Conservation (phyloP, 176 grass and related monocot genomes). For the Aegilops tauschii region DNA sequence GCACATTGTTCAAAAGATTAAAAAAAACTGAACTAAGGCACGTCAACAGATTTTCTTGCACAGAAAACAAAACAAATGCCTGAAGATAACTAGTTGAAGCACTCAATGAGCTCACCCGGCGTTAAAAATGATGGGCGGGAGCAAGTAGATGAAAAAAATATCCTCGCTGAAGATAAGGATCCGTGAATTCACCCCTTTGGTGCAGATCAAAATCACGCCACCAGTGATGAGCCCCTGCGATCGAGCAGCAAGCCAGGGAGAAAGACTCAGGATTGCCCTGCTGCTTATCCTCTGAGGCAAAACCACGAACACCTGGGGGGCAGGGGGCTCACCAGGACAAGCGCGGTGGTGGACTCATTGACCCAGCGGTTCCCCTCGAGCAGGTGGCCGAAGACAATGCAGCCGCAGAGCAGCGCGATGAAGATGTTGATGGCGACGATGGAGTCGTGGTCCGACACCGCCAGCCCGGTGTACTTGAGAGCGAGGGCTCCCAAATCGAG, state of each 20-base stretch:
- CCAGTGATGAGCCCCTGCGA: constrained; percentile 74
- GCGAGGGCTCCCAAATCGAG: constrained; percentile 39
- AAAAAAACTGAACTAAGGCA: background rate
- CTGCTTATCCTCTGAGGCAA: background rate
- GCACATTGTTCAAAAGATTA: background rate
- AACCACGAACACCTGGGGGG: background rate
- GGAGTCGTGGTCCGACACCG: constrained; percentile 47
- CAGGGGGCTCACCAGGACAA: constrained; percentile 53
- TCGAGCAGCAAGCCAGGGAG: background rate
- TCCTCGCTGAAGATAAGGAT: constrained; percentile 91
- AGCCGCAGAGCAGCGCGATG: constrained; percentile 73
- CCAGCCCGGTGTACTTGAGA: constrained; percentile 11
- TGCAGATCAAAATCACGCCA: constrained; percentile 57
- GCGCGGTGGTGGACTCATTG: constrained; percentile 83
- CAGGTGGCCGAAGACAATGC: constrained; percentile 91
- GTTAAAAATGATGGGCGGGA: constrained; percentile 97
- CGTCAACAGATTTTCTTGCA: background rate
- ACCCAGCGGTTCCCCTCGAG: constrained; percentile 88
- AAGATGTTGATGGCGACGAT: constrained; percentile 92
- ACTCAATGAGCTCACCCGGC: constrained; percentile 65
- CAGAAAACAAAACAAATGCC: background rate
- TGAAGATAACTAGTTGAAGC: constrained; percentile 1
- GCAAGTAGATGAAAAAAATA: constrained; percentile 90
- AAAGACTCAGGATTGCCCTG: background rate
- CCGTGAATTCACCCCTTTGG: constrained; percentile 54